Conservation (phyloP, 208 protist species). For the Leishmania braziliensis region DNA sequence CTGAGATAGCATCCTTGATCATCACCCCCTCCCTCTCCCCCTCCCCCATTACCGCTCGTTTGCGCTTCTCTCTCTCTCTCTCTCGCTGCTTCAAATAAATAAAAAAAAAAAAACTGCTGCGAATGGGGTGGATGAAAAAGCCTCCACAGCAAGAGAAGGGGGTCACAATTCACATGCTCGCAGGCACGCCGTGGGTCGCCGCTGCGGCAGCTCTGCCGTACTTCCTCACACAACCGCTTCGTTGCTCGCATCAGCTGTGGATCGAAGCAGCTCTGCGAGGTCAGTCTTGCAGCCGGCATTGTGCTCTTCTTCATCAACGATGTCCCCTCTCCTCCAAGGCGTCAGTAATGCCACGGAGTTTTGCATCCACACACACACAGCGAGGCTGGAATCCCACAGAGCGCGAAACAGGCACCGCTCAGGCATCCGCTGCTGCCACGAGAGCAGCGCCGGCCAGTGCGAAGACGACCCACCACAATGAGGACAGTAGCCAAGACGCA, state of each 20-base stretch:
- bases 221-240: neutral
- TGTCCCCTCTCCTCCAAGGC: conserved; percentile 7
- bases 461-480: neutral
- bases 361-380: conserved; percentile 14
- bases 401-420: too few species aligned
- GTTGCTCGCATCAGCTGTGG: neutral
- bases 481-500: neutral
- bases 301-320: neutral
- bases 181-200: neutral
- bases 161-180: neutral
- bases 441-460: neutral
- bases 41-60: neutral
- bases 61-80: neutral
- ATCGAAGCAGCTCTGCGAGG: neutral
- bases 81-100: neutral
- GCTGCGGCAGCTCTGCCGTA: neutral
- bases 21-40: neutral
- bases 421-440: neutral
- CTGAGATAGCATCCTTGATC: neutral
- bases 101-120: neutral
- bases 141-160: neutral
- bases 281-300: too few species aligned
- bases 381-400: neutral
- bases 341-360: neutral
- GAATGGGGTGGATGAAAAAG: too few species aligned